phyloP scores from a whole-genome alignment of 2,329 filamentous ascomycete species.

The Pyrenophora seminiperda region DNA sequence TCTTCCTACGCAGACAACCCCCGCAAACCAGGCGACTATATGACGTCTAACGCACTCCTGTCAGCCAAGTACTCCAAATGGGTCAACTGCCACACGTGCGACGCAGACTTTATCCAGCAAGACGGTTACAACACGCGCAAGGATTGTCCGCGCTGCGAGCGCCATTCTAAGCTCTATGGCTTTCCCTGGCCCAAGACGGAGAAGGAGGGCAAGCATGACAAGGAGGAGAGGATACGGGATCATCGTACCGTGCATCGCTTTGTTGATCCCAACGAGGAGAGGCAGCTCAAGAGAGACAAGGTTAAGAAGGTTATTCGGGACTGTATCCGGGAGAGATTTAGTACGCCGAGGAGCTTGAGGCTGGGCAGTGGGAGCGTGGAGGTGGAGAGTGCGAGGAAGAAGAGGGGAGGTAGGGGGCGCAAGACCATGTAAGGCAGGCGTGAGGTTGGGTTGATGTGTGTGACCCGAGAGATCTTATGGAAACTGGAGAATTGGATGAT shows the following conservation, averaged over 20 bases:
- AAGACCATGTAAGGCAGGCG: slow-evolving; percentile 41
- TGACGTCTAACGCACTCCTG: slow-evolving; percentile 76
- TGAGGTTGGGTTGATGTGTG: no score
- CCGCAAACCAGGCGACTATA: slow-evolving; percentile 64
- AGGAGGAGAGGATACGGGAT: slow-evolving; percentile 72
- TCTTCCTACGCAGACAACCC: slow-evolving; percentile 34
- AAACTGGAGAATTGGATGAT: no score
- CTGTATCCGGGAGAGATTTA: slow-evolving; percentile 31
- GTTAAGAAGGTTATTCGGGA: slow-evolving; percentile 32
- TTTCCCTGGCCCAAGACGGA: slow-evolving; percentile 97
- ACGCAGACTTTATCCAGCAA: slow-evolving; percentile 79
- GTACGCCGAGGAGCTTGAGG: slow-evolving; percentile 33
- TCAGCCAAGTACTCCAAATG: slow-evolving; percentile 77
- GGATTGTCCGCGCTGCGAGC: slow-evolving; percentile 89
- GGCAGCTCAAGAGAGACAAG: slow-evolving; percentile 39
- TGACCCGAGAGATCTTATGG: no score
- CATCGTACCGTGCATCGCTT: slow-evolving; percentile 89
- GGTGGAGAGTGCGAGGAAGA: slow-evolving; percentile 29
- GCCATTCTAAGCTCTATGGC: slow-evolving; percentile 94
- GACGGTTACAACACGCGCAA: slow-evolving; percentile 84
- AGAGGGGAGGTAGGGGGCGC: slow-evolving; percentile 23
- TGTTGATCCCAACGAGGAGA: slow-evolving; percentile 70
- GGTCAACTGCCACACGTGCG: slow-evolving; percentile 88
- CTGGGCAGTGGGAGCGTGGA: slow-evolving; percentile 33
- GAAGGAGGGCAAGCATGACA: slow-evolving; percentile 73